phyloP scores from a whole-genome alignment of 345 rosid species.

The Citrus medica region DNA sequence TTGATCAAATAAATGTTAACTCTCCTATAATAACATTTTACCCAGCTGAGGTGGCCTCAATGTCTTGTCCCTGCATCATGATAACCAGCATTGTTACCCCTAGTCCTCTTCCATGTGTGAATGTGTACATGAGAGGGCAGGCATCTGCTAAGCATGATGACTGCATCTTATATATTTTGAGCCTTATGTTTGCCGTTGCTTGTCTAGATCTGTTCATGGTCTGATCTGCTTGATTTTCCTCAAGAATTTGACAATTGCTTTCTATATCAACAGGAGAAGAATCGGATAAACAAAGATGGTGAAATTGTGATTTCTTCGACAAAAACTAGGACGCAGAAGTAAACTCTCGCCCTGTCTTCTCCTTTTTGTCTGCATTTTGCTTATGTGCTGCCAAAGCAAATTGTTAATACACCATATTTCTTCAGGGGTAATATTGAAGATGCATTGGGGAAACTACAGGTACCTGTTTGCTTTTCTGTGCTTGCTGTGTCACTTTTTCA shows the following conservation, averaged over 20 bases:
- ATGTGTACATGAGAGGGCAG: not conserved
- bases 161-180: not conserved
- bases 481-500: not conserved
- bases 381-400: not conserved
- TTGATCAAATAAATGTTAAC: not conserved
- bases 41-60: not conserved
- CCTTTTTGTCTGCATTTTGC: not conserved
- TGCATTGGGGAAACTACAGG: slow-evolving; percentile 88
- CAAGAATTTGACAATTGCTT: not conserved
- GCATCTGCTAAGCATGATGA: not conserved
- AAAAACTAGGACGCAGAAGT: slow-evolving; percentile 92
- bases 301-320: slow-evolving; percentile 95
- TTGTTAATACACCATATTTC: slow-evolving; percentile 18
- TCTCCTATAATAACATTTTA: not conserved
- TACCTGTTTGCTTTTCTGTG: slow-evolving; percentile 16
- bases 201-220: not conserved
- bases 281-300: slow-evolving; percentile 94
- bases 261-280: slow-evolving; percentile 71
- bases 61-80: not conserved
- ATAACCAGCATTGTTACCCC: not conserved
- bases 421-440: slow-evolving; percentile 91
- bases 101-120: not conserved
- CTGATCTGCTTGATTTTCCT: slow-evolving; percentile 7
- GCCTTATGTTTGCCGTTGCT: not conserved
- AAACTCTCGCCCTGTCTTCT: slow-evolving; percentile 15